phyloP scores from a whole-genome alignment of 768 basidiomycete species.

The Holtermannia corniformis region DNA sequence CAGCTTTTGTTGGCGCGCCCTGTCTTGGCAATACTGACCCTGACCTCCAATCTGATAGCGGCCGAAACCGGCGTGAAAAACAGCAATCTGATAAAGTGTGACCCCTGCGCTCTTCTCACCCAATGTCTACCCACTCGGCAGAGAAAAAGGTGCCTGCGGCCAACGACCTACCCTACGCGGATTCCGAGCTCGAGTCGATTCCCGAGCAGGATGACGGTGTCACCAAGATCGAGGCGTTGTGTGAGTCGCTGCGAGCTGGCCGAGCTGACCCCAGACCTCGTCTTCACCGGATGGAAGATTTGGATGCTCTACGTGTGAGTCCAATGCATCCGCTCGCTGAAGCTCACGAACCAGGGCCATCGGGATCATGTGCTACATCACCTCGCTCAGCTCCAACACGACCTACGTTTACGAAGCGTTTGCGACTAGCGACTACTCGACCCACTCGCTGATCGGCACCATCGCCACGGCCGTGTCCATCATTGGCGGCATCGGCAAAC shows the following conservation, averaged over 20 bases:
- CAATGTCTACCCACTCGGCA: too few species aligned
- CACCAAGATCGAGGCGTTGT: slow-evolving; percentile 29
- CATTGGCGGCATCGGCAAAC: slow-evolving; percentile 24
- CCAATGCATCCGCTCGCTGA: background rate
- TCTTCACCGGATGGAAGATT: slow-evolving; percentile 28
- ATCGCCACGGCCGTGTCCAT: slow-evolving; percentile 33
- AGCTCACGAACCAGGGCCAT: slow-evolving; percentile 8
- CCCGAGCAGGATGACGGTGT: slow-evolving; percentile 26
- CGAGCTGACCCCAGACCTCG: slow-evolving; percentile 13
- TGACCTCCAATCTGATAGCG: too few species aligned
- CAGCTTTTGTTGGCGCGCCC: too few species aligned
- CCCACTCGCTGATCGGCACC: slow-evolving; percentile 34
- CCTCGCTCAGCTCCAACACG: slow-evolving; percentile 10
- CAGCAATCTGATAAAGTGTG: too few species aligned
- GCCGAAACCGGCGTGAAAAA: too few species aligned
- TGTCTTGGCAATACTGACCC: too few species aligned
- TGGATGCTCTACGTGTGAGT: slow-evolving; percentile 17
- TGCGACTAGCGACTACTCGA: slow-evolving; percentile 33
- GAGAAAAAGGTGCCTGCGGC: too few species aligned
- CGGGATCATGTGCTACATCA: slow-evolving; percentile 22
- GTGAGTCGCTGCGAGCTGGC: slow-evolving; percentile 11
- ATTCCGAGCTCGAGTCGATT: background rate
- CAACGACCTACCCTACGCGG: too few species aligned
- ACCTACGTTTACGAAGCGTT: slow-evolving; percentile 9
- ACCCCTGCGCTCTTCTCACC: too few species aligned